A percentile compares a stretch with the other conserved stretches of the same genome.
These are phyloP conservation scores for Atkinsonella hypoxylon DNA, from an alignment of 2,329 filamentous ascomycete species.

Conservation along the genomic window DNA sequence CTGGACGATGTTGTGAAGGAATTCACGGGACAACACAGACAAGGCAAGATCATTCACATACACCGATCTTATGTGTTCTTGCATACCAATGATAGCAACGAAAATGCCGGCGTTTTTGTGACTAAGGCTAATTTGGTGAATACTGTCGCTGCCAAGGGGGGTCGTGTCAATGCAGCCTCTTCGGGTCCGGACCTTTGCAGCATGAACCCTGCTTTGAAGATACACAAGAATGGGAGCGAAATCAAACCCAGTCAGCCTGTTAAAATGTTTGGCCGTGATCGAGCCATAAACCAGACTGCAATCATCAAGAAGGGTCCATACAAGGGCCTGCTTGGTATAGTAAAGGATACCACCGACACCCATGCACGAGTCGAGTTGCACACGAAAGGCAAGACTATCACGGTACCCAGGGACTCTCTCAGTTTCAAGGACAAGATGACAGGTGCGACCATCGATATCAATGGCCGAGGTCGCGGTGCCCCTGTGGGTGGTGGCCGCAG, in stretches of 20 bases:
- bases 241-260: conserved; percentile 49
- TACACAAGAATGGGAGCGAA: conserved; percentile 45
- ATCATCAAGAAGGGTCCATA: conserved; percentile 77
- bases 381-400: conserved; percentile 85
- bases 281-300: conserved; percentile 81
- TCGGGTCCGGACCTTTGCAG: conserved; percentile 69
- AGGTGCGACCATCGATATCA: conserved; percentile 65
- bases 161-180: conserved; percentile 50
- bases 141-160: conserved; percentile 89
- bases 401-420: conserved; percentile 70
- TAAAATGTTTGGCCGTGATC: conserved; percentile 68
- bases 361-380: conserved; percentile 86
- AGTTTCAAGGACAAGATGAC: conserved; percentile 75
- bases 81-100: conserved; percentile 69
- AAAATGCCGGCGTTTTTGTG: conserved; percentile 86
- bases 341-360: conserved; percentile 84
- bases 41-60: conserved; percentile 86
- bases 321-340: conserved; percentile 88
- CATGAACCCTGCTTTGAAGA: conserved; percentile 85
- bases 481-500: conserved; percentile 33
- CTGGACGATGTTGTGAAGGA: conserved; percentile 89
- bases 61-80: conserved; percentile 87
- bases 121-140: conserved; percentile 74
- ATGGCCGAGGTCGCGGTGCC: conserved; percentile 34
- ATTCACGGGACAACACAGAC: conserved; percentile 69